phyloP scores from a whole-genome alignment of 2,329 filamentous ascomycete species.

The Beauveria medogensis region DNA sequence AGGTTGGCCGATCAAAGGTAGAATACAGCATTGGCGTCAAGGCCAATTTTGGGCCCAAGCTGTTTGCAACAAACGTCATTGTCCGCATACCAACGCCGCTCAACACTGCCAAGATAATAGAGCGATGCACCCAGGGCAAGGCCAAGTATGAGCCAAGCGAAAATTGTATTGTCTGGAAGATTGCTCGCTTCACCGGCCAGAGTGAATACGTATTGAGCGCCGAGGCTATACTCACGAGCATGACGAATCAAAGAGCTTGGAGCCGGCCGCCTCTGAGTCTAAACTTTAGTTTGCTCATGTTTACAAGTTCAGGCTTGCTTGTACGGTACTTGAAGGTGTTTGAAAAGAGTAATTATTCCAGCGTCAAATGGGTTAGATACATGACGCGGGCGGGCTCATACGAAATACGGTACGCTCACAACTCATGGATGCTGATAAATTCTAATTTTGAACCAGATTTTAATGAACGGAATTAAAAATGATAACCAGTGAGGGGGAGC shows the following conservation, averaged over 20 bases:
- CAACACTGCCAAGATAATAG: conserved; percentile 89
- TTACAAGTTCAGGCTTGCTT: conserved; percentile 85
- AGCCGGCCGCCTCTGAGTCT: conserved; percentile 85
- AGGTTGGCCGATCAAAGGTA: conserved; percentile 93
- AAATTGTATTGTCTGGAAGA: conserved; percentile 99
- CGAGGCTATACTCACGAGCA: conserved; percentile 86
- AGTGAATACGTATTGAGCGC: conserved; percentile 92
- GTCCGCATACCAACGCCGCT: conserved; percentile 91
- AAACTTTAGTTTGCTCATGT: conserved; percentile 94
- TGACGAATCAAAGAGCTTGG: conserved; percentile 98
- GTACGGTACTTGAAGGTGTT: conserved; percentile 97
- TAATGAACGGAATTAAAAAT: conserved; percentile 8
- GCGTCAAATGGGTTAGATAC: conserved; percentile 98
- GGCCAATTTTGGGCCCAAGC: conserved; percentile 90
- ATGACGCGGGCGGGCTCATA: conserved; percentile 98
- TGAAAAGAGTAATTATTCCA: conserved; percentile 98
- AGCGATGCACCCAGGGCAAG: conserved; percentile 90
- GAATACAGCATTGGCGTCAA: conserved; percentile 98
- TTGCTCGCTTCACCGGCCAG: conserved; percentile 95
- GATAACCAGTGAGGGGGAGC: too few relatives aligned
- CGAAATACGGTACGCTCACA: conserved; percentile 66
- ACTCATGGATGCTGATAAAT: conserved; percentile 9
- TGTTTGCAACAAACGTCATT: conserved; percentile 94
- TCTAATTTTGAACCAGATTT: conserved; percentile 22
- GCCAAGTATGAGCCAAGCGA: conserved; percentile 97